Evolutionary conservation across 305 asterid genomes (phyloP), one percentile per base, ranked within the genome.

Genomic region (Rubia occidens): DNA sequence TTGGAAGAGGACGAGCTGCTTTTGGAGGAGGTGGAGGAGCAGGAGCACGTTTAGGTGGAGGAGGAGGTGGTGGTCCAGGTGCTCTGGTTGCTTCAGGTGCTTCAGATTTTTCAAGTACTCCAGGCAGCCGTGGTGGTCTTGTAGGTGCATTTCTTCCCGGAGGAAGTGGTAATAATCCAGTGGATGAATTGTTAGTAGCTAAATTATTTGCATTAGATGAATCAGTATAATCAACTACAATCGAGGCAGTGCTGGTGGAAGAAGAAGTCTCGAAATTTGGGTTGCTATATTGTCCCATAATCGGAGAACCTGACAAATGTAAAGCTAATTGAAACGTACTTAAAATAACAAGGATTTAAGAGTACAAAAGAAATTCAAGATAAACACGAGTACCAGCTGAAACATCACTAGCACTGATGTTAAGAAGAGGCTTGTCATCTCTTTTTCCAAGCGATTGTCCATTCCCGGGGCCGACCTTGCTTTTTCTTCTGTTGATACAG

Each of bases 11-110:
- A 2, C 68, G 76, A 55, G 69, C 78, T 45, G 26, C 71, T 76
- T 73, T 86, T 24, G 98, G 97, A 58, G 91, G 99, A 21, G 99
- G 93, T 62, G 98, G 98, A 53, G 96, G 88, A 44, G 87, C 81
- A 0, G 96, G 89, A 70, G 89, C 79, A 9, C 86, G 87, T 76
- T 86, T 84, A 37, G 90, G 87, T 43, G 92, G 88, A 51, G 91
- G 82, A 60, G 89, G 96, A 1, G 87, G 86, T 13, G 82, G 67
- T 37, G 49, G 49, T 63, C 18, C 66, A 5, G 81, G 76, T 6
- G 82, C 74, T 42, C 74, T 72, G 14, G 87, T 82, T 17, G 85
- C 64, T 59, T 5, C 64, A 59, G 65, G 5, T 11, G 43, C 43
- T 15, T 29, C 43, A 3, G 43, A 44, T 5, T n/a, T 51, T 15